These are phyloP conservation scores for Helicostylum pulchrum DNA, from an alignment of 192 early-diverging fungal genomes.

Conservation along the genomic window DNA sequence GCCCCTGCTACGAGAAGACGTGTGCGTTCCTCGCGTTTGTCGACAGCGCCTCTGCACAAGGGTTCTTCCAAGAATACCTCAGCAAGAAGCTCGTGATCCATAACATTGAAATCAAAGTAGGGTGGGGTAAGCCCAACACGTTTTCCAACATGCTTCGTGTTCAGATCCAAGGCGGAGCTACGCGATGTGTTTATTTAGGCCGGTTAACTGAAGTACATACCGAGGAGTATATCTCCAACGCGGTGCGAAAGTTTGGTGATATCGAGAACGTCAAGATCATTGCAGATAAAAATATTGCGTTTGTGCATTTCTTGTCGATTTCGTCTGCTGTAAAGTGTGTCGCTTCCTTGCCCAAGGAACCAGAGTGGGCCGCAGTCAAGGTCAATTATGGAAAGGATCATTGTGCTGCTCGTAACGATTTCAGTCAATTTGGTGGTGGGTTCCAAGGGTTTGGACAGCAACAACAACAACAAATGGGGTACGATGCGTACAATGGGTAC, in stretches of 20 bases:
- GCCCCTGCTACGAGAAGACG: slow-evolving; percentile 67
- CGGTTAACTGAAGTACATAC: slow-evolving; percentile 58
- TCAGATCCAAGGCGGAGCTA: slow-evolving; percentile 63
- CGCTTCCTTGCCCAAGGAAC: slow-evolving; percentile 52
- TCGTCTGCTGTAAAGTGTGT: slow-evolving; percentile 71
- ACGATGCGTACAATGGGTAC: slow-evolving; percentile 3
- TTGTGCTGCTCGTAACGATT: slow-evolving; percentile 49
- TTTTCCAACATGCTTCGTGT: slow-evolving; percentile 46
- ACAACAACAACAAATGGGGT: slow-evolving; percentile 5
- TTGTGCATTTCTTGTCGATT: slow-evolving; percentile 76
- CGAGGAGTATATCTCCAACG: slow-evolving; percentile 46
- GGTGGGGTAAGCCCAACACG: slow-evolving; percentile 70
- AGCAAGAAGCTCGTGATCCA: slow-evolving; percentile 48
- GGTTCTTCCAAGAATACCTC: slow-evolving; percentile 54
- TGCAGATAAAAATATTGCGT: slow-evolving; percentile 73
- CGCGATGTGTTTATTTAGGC: slow-evolving; percentile 80
- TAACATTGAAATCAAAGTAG: slow-evolving; percentile 62
- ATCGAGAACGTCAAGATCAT: slow-evolving; percentile 72
- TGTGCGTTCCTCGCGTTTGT: slow-evolving; percentile 84
- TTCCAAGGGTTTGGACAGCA: slow-evolving; percentile 14
- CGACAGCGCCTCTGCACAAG: slow-evolving; percentile 55
- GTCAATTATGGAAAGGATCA: slow-evolving; percentile 84
- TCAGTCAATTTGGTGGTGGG: background rate
- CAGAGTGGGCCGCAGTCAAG: slow-evolving; percentile 50
- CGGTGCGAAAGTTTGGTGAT: slow-evolving; percentile 62